phyloP scores from a whole-genome alignment of 148 eudicot genomes.

The Selenicereus undatus region DNA sequence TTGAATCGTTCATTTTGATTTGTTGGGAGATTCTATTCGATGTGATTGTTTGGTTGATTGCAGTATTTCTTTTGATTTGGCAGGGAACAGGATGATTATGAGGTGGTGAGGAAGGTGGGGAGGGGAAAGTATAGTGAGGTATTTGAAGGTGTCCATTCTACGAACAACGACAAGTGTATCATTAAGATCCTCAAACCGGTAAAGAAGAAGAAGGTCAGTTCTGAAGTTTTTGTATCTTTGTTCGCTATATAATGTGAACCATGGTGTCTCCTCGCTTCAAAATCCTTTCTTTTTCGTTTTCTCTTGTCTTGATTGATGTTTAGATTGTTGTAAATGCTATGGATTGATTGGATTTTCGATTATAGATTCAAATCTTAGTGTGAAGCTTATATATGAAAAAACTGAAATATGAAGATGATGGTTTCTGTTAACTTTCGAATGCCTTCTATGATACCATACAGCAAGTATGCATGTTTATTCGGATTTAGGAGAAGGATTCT shows the following conservation, averaged over 20 bases:
- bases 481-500: neutral
- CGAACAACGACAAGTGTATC: constrained; percentile 73
- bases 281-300: neutral
- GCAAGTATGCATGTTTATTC: neutral
- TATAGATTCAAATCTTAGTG: neutral
- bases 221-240: neutral
- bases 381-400: neutral
- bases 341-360: neutral
- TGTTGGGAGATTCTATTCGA: neutral
- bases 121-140: constrained; percentile 97
- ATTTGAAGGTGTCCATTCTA: constrained; percentile 75
- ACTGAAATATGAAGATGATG: neutral
- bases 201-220: constrained; percentile 84
- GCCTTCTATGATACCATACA: neutral
- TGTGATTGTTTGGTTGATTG: constrained; percentile 1
- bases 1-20: neutral
- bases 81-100: constrained; percentile 95
- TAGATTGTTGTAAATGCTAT: neutral
- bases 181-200: constrained; percentile 94
- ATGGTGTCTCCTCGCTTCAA: neutral
- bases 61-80: neutral
- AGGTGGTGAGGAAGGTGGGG: constrained; percentile 95
- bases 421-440: neutral
- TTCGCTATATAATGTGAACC: neutral
- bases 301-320: neutral